Evolutionary conservation across 169 alveolate species (phyloP).

Genomic region (Theileria equi): DNA sequence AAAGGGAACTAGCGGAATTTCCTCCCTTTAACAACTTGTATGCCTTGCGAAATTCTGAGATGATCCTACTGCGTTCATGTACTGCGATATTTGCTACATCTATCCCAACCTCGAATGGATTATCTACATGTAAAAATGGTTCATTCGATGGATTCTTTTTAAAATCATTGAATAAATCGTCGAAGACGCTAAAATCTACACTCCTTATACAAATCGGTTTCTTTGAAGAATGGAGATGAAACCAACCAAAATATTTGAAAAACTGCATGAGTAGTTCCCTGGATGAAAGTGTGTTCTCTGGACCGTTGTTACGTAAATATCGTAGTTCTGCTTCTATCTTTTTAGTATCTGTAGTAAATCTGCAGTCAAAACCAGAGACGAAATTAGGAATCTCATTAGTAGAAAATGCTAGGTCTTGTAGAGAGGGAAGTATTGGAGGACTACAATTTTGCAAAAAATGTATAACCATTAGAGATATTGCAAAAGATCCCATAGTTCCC

Average conservation of each 20-base stretch:
- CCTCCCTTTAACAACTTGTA: slow-evolving; percentile 25
- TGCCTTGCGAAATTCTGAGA: slow-evolving; percentile 41
- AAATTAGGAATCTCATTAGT: slow-evolving; percentile 71
- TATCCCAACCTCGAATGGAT: slow-evolving; percentile 77
- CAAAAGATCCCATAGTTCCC: slow-evolving; percentile 79
- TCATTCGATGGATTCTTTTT: slow-evolving; percentile 39
- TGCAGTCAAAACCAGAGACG: slow-evolving; percentile 72
- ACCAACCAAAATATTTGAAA: slow-evolving; percentile 60
- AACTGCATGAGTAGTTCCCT: slow-evolving; percentile 26
- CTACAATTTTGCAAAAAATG: slow-evolving; percentile 74
- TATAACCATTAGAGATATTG: slow-evolving; percentile 74
- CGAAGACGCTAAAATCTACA: slow-evolving; percentile 51
- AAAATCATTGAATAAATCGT: slow-evolving; percentile 19
- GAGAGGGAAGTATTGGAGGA: slow-evolving; percentile 74
- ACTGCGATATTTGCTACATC: slow-evolving; percentile 74
- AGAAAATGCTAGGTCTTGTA: slow-evolving; percentile 75
- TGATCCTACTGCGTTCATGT: slow-evolving; percentile 40
- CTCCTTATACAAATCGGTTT: slow-evolving; percentile 51
- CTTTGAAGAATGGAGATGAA: slow-evolving; percentile 7
- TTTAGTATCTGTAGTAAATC: slow-evolving; percentile 65
- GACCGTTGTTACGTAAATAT: slow-evolving; percentile 42
- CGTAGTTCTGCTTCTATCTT: slow-evolving; percentile 60
- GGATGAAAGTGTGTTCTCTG: background rate
- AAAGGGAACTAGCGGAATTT: background rate
- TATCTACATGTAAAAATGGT: slow-evolving; percentile 68